phyloP scores from a whole-genome alignment of 495 filamentous ascomycete species.

The Talaromyces adpressus region DNA sequence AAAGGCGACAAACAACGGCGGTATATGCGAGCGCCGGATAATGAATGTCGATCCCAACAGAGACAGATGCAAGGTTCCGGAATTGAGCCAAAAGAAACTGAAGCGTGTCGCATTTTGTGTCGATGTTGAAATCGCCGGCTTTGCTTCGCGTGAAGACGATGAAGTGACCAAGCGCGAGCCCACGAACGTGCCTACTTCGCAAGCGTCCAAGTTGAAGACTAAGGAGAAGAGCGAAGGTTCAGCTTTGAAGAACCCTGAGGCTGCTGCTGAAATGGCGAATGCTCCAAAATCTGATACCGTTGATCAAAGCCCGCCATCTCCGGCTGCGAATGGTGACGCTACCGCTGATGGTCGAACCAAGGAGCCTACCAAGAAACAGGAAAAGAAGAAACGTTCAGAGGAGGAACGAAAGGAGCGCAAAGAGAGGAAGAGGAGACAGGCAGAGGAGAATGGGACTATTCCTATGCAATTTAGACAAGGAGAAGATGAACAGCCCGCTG shows the following conservation, averaged over 20 bases:
- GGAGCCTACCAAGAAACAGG: slow-evolving; percentile 63
- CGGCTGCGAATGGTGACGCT: slow-evolving; percentile 14
- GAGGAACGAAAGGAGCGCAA: slow-evolving; percentile 81
- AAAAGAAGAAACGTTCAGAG: slow-evolving; percentile 88
- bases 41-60: slow-evolving; percentile 80
- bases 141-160: slow-evolving; percentile 41
- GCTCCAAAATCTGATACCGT: slow-evolving; percentile 19
- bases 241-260: slow-evolving; percentile 51
- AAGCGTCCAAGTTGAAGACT: slow-evolving; percentile 53
- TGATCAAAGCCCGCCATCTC: background rate
- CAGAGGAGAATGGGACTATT: slow-evolving; percentile 73
- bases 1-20: slow-evolving; percentile 45
- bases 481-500: slow-evolving; percentile 38
- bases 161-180: slow-evolving; percentile 12
- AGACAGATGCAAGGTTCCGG: slow-evolving; percentile 70
- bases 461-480: slow-evolving; percentile 70
- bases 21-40: slow-evolving; percentile 62
- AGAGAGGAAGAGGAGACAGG: slow-evolving; percentile 70
- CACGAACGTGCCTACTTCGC: slow-evolving; percentile 38
- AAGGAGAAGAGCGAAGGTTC: slow-evolving; percentile 58
- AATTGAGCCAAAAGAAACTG: slow-evolving; percentile 73
- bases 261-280: slow-evolving; percentile 52
- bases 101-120: slow-evolving; percentile 90
- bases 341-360: slow-evolving; percentile 32
- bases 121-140: slow-evolving; percentile 90